Evolutionary conservation across 2,329 filamentous ascomycete genomes (phyloP), one percentile per base, ranked within the genome.

Genomic region (Pyrenophora seminiperda): DNA sequence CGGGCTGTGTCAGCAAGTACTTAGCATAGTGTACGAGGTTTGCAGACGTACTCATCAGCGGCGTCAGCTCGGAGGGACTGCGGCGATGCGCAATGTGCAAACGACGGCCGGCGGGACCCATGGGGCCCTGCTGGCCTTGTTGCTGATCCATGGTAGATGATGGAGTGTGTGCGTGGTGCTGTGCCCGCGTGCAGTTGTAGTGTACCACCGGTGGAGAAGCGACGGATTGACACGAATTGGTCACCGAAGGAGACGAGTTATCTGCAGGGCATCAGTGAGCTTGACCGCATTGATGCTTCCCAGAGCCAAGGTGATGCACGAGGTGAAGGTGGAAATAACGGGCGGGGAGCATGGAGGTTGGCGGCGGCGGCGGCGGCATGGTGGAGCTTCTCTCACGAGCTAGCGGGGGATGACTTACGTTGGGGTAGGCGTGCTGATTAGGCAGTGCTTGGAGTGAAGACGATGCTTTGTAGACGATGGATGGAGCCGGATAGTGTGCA

Each of bases 31-130:
- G 32, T 31, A 39, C 45, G 49, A 44, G 55, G 43, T 19, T 33
- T 38, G 53, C 52, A n/a, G 42, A 91, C 90, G 85, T 90, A 91
- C 91, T 96, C 90, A 97, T 95, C 76, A 97, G 80, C 60, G 93
- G 94, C 52, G 93, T 97, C 76, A 97, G 82, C 82, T 97, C 94
- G 64, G 94, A 97, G 61, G 93, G 94, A 79, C 91, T 97, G 77
- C 93, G 88, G 73, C 93, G 89, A 81, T 97, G 93, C 70, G 93
- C 93, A 77, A 97, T 97, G 80, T 97, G 92, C 74, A 97, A 85
- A 74, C 92, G 88, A 73, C 93, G 91, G 71, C 91, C 91, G 73
- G 87, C 78, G 68, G 90, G 90, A 65, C 91, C 91, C 68, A 76
- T 75, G 39, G 76, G 74, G 54, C 72, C 82, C 75, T 86, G 74